Evolutionary conservation across 2,329 filamentous ascomycete genomes (phyloP), one percentile per base, ranked within the genome.

Genomic region (Fonsecaea monophora): DNA sequence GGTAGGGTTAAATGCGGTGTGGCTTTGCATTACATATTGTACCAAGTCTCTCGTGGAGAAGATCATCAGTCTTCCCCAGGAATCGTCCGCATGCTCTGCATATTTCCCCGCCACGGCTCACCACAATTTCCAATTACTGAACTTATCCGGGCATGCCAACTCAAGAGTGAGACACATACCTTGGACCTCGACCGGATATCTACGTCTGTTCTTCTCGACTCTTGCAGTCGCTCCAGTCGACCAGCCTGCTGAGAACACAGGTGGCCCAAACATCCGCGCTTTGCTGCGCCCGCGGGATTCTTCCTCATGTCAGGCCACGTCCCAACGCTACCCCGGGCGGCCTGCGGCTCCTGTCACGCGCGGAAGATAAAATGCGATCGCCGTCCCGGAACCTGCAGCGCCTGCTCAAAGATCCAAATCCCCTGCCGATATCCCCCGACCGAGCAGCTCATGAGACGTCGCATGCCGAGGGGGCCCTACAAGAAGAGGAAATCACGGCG

Each of bases 401-500:
- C 42, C 9, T 60, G 53, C 48, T 38, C 38, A 12, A 53, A 56
- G 48, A 37, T 15, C 42, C 12, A 30, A 15, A 38, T 53, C 18
- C 18, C 42, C 15, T 60, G 42, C 42, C 34, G 58, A 60, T 60
- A 53, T 21, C 30, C 58, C 18, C 25, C 30, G n/a, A 45, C 15
- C n/a, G 40, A 45, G 40, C 40, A 45, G 9, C n/a, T 45, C 13
- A 32, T 53, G 34, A 32, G 18, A 30, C 7, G n/a, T 9, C 8
- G 42, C 13, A 18, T 9, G 18, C 32, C 15, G 45, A 50, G 42
- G 18, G 58, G 58, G 13, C 58, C 42, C 12, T 53, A 53, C 58
- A 60, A 60, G 45, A 60, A 53, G n/a, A 48, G 42, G 30, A 60
- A 60, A 18, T 50, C 58, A 6, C 58, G 32, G 15, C 58, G 58